Conservation (phyloP, 225 moss, liverwort and hornwort species). For the Polytrichum commune region DNA sequence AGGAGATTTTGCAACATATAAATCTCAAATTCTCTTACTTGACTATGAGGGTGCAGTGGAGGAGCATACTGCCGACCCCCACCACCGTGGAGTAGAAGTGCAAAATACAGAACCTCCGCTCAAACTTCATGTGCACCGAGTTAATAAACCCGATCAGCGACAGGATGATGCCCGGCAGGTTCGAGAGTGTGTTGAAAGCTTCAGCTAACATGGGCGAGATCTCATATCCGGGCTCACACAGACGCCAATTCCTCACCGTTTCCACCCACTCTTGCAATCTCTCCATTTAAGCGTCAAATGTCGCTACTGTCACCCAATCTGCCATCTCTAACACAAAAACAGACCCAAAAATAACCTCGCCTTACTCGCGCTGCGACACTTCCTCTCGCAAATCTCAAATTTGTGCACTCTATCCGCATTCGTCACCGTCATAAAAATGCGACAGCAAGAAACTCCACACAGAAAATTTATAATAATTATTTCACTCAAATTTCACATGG, state of each 20-base stretch:
- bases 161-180: conserved; percentile 59
- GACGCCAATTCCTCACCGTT: conserved; percentile 24
- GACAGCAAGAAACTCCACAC: too few relatives aligned
- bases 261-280: neutral
- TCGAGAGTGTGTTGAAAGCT: conserved; percentile 62
- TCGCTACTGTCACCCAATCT: too few relatives aligned
- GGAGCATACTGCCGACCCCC: conserved; percentile 55
- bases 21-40: conserved; percentile 21
- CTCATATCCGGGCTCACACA: conserved; percentile 56
- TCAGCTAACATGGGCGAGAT: conserved; percentile 54
- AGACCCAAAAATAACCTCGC: too few relatives aligned
- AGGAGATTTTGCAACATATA: neutral
- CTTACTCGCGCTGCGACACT: too few relatives aligned
- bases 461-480: too few relatives aligned
- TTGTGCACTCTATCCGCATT: too few relatives aligned
- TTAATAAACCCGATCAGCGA: conserved; percentile 60
- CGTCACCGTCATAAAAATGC: too few relatives aligned
- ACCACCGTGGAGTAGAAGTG: conserved; percentile 56
- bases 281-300: neutral
- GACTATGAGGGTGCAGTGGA: conserved; percentile 59
- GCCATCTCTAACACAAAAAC: too few relatives aligned
- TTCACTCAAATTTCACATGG: fast-evolving
- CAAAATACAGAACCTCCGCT: conserved; percentile 58
- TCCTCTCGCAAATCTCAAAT: too few relatives aligned
- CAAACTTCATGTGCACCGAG: conserved; percentile 61